Conservation (phyloP, 768 basidiomycete genomes). For the Amanita phalloides region DNA sequence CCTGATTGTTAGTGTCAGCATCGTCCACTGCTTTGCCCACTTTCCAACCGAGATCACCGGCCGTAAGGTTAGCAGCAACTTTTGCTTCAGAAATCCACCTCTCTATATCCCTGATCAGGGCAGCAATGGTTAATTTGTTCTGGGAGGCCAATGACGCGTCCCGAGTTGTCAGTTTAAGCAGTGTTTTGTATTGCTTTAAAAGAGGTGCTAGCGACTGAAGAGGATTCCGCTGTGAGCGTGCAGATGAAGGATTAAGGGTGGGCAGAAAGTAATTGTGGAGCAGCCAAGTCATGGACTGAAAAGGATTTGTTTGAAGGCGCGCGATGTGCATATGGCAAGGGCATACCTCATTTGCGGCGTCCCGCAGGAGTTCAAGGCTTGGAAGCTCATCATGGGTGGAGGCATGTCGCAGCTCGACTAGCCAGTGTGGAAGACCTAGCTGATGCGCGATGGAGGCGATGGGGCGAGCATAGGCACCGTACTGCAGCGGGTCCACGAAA, state of each 20-base stretch:
- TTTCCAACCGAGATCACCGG: slow-evolving; percentile 42
- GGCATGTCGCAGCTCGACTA: slow-evolving; percentile 90
- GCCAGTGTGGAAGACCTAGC: slow-evolving; percentile 76
- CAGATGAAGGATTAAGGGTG: slow-evolving; percentile 44
- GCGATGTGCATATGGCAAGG: neutral
- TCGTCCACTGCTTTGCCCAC: slow-evolving; percentile 15
- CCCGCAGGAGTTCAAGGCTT: slow-evolving; percentile 65
- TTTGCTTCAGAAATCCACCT: slow-evolving; percentile 71
- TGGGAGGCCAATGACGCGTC: slow-evolving; percentile 51
- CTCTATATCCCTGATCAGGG: slow-evolving; percentile 53
- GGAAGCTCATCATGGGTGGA: slow-evolving; percentile 96
- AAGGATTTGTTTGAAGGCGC: neutral
- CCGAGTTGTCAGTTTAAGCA: slow-evolving; percentile 49
- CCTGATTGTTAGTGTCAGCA: slow-evolving; percentile 24
- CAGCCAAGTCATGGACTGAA: slow-evolving; percentile 75
- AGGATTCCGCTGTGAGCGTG: slow-evolving; percentile 17
- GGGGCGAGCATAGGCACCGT: slow-evolving; percentile 80
- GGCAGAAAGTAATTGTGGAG: slow-evolving; percentile 79
- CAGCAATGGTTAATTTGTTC: slow-evolving; percentile 38
- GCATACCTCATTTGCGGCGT: slow-evolving; percentile 61
- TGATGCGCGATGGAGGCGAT: slow-evolving; percentile 84
- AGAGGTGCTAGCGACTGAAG: slow-evolving; percentile 55
- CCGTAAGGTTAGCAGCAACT: slow-evolving; percentile 42
- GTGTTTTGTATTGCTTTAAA: slow-evolving; percentile 62
- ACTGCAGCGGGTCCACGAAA: slow-evolving; percentile 88